These are phyloP conservation scores for Mortierella claussenii DNA, from an alignment of 192 early-diverging fungal species.

Conservation along the genomic window DNA sequence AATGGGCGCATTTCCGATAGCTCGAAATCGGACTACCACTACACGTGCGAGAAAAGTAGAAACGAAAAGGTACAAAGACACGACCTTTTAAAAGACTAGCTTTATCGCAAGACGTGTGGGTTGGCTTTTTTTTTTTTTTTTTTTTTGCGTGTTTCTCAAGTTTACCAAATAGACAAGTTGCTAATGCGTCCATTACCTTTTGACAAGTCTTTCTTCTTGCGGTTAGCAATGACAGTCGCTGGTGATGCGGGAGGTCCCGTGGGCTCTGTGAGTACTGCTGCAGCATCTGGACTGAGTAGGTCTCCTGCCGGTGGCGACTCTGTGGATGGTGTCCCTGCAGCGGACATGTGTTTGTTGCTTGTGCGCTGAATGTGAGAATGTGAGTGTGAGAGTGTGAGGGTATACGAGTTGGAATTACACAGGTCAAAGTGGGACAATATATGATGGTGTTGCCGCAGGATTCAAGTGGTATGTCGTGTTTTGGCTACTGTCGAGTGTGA, in stretches of 20 bases:
- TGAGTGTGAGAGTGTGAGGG: too few relatives aligned
- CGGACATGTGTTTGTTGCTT: too few relatives aligned
- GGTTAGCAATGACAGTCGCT: constrained; percentile 36
- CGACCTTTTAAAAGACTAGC: too few relatives aligned
- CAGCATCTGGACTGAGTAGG: neutral
- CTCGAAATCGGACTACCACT: constrained; percentile 89
- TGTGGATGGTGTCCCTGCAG: constrained; percentile 38
- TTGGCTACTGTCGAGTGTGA: too few relatives aligned
- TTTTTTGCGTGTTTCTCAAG: neutral
- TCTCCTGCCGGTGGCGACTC: constrained; percentile 42
- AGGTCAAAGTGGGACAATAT: too few relatives aligned
- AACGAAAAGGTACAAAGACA: too few relatives aligned
- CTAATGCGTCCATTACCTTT: constrained; percentile 52
- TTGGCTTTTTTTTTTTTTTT: neutral
- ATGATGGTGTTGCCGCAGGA: too few relatives aligned
- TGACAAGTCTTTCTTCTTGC: constrained; percentile 56
- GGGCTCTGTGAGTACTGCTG: constrained; percentile 12
- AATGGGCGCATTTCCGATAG: constrained; percentile 91
- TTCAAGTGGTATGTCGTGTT: too few relatives aligned
- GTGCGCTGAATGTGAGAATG: too few relatives aligned
- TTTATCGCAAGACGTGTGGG: too few relatives aligned
- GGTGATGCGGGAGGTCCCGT: constrained; percentile 35
- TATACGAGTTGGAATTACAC: too few relatives aligned
- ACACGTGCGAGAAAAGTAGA: neutral
- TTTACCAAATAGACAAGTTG: neutral